These are phyloP conservation scores for Populus hybrid DNA, from an alignment of 441 rosid genomes.

Conservation along the genomic window DNA sequence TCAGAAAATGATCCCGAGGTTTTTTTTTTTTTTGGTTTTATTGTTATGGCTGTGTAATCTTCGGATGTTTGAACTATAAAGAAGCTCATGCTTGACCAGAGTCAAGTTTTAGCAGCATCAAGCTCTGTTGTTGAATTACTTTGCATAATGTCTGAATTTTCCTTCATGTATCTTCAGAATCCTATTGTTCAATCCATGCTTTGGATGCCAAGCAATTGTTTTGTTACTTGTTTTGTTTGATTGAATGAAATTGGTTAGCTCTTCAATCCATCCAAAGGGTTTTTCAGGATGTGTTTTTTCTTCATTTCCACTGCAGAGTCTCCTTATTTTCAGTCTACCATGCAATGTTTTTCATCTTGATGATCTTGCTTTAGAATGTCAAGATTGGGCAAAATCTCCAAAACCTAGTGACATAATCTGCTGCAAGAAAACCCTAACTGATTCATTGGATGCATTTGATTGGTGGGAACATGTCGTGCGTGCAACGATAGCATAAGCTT, in stretches of 20 bases:
- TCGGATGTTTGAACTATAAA: conserved; percentile 18
- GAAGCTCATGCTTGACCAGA: conserved; percentile 9
- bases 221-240: conserved; percentile 3
- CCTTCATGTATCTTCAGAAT: background rate
- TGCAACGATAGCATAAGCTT: too few relatives aligned
- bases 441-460: background rate
- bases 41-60: conserved; percentile 21
- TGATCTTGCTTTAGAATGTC: background rate
- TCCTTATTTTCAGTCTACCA: background rate
- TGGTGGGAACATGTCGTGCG: background rate
- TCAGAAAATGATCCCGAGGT: conserved; percentile 21
- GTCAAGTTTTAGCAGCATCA: conserved; percentile 10
- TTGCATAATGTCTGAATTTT: background rate
- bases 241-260: background rate
- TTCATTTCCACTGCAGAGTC: background rate
- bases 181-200: background rate
- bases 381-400: too few relatives aligned
- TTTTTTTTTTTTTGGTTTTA: background rate
- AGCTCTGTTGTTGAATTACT: background rate
- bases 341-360: background rate
- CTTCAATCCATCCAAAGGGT: too few relatives aligned
- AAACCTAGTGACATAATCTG: background rate
- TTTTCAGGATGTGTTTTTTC: too few relatives aligned
- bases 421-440: background rate
- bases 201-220: background rate